Conservation (phyloP, 495 filamentous ascomycete genomes). For the Sordaria brevicollis region DNA sequence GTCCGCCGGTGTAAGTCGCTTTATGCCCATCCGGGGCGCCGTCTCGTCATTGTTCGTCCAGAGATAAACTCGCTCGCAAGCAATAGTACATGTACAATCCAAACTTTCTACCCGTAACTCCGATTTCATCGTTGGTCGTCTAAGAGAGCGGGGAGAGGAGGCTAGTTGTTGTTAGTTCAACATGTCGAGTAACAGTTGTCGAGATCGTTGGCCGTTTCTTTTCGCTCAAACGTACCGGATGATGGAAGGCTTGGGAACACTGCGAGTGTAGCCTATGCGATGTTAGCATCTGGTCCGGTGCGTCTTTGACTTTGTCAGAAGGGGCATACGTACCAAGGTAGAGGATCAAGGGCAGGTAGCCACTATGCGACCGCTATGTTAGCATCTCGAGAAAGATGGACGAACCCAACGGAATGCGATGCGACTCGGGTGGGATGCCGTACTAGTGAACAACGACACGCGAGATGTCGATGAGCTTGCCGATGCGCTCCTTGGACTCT, state of each 20-base stretch:
- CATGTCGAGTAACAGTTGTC: not conserved
- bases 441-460: slow-evolving; percentile 97
- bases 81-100: slow-evolving; percentile 14
- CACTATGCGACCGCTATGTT: slow-evolving; percentile 44
- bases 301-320: not conserved
- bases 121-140: not conserved
- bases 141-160: slow-evolving; percentile 65
- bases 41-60: not conserved
- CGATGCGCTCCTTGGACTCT: slow-evolving; percentile 98
- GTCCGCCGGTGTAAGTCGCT: not conserved
- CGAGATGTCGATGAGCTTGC: slow-evolving; percentile 87
- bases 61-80: not conserved
- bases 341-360: slow-evolving; percentile 92
- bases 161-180: slow-evolving; percentile 27
- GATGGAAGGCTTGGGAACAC: slow-evolving; percentile 81
- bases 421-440: slow-evolving; percentile 9
- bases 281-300: slow-evolving; percentile 14
- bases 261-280: slow-evolving; percentile 75
- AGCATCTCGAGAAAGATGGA: slow-evolving; percentile 13
- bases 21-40: not conserved
- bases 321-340: slow-evolving; percentile 69
- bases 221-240: slow-evolving; percentile 57
- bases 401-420: not conserved
- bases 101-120: not conserved
- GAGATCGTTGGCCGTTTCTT: not conserved